Evolutionary conservation across 208 protist species (phyloP).

Genomic region (Leishmania braziliensis): DNA sequence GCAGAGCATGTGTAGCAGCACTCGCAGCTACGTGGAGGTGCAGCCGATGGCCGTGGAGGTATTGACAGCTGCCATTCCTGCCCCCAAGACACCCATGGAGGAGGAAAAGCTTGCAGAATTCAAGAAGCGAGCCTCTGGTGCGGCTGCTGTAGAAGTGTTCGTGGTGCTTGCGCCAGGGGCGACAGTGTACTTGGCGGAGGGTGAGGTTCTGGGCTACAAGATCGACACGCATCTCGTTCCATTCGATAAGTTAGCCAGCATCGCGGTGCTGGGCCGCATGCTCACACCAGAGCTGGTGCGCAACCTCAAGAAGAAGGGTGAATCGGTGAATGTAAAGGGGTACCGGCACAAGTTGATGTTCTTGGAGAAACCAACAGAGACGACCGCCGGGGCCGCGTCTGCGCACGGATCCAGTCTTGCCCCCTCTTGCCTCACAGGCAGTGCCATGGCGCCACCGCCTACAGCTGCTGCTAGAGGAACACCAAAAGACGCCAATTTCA

Average conservation of each 20-base stretch:
- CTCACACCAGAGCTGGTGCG: conserved; percentile 28
- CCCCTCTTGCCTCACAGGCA: background rate
- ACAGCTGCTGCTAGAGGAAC: background rate
- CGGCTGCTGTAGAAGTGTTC: conserved; percentile 22
- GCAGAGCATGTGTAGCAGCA: conserved; percentile 16
- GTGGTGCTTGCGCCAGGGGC: conserved; percentile 42
- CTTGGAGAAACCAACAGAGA: background rate
- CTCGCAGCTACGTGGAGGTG: conserved; percentile 35
- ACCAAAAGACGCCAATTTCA: background rate
- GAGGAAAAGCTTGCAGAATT: conserved; percentile 11
- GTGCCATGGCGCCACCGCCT: background rate
- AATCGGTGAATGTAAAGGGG: conserved; percentile 9
- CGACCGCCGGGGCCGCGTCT: background rate
- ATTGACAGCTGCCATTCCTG: conserved; percentile 12
- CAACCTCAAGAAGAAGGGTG: conserved; percentile 6
- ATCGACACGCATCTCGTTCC: conserved; percentile 34
- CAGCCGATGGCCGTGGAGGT: background rate
- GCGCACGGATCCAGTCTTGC: background rate
- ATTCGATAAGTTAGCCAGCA: conserved; percentile 36
- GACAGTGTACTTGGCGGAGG: conserved; percentile 33
- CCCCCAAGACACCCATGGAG: conserved; percentile 11
- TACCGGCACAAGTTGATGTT: conserved; percentile 27
- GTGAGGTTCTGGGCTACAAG: conserved; percentile 35
- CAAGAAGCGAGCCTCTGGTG: conserved; percentile 1
- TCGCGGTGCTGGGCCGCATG: conserved; percentile 32